phyloP scores from a whole-genome alignment of 768 basidiomycete species.

The Tephrocybe rancida region DNA sequence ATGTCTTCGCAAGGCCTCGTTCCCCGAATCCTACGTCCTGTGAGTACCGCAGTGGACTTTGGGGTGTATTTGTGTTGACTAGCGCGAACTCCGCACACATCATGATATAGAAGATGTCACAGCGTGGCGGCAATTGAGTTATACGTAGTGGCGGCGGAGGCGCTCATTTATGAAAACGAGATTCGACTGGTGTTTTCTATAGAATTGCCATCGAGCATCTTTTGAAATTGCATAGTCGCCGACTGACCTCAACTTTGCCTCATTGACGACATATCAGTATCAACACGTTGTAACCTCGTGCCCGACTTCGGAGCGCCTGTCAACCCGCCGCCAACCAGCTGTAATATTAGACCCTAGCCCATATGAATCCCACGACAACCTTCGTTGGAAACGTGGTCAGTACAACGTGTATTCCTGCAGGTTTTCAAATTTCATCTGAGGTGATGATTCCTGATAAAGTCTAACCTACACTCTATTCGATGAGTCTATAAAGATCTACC shows the following conservation, averaged over 20 bases:
- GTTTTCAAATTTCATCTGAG: too few relatives aligned
- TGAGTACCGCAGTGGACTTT: background rate
- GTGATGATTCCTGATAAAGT: background rate
- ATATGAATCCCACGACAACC: background rate
- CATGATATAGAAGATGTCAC: background rate
- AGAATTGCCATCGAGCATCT: background rate
- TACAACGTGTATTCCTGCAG: background rate
- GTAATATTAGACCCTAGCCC: background rate
- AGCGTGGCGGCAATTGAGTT: background rate
- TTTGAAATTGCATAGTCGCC: background rate
- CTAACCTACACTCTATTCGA: background rate
- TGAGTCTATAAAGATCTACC: background rate
- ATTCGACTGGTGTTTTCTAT: background rate
- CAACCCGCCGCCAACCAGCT: background rate
- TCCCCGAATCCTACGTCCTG: background rate
- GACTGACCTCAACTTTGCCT: background rate
- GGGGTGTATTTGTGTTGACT: background rate
- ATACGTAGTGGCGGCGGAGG: background rate
- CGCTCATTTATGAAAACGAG: background rate
- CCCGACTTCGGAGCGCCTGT: background rate
- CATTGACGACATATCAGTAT: background rate
- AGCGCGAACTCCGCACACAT: background rate
- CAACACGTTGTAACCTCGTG: conserved; percentile 12
- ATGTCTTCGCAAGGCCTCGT: background rate
- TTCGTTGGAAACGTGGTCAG: background rate